These are phyloP conservation scores for Hericium erinaceus DNA, from an alignment of 768 basidiomycete species.

Conservation along the genomic window DNA sequence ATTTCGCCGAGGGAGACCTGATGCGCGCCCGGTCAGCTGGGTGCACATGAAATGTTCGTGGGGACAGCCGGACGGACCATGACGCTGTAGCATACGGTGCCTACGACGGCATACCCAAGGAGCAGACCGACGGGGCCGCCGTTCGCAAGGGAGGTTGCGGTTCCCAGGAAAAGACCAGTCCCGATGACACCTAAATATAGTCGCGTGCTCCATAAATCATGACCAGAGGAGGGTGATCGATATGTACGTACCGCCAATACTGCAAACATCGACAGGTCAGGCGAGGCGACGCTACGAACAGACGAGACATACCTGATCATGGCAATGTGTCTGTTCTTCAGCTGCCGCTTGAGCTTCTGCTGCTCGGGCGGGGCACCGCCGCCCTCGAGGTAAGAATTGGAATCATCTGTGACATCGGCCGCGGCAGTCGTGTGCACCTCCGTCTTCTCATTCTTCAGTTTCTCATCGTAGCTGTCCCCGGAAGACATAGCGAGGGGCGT, in stretches of 20 bases:
- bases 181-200: conserved; percentile 27
- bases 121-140: conserved; percentile 75
- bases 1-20: conserved; percentile 65
- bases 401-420: neutral
- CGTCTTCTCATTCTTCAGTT: conserved; percentile 8
- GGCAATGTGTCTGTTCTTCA: conserved; percentile 61
- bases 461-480: conserved; percentile 6
- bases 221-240: neutral
- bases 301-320: conserved; percentile 56
- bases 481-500: conserved; percentile 17
- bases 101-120: conserved; percentile 59
- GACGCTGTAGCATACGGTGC: conserved; percentile 58
- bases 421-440: neutral
- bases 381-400: neutral
- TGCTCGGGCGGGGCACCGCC: neutral
- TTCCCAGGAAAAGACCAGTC: conserved; percentile 30
- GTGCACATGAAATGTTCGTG: too few relatives aligned
- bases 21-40: too few relatives aligned
- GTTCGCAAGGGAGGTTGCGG: conserved; percentile 34
- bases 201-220: neutral
- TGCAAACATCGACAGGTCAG: conserved; percentile 4
- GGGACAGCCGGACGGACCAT: conserved; percentile 38
- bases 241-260: conserved; percentile 22
- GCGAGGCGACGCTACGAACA: neutral
- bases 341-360: conserved; percentile 18